Evolutionary conservation across 257 asterid species (phyloP).

Genomic region (Lavandula angustifolia): DNA sequence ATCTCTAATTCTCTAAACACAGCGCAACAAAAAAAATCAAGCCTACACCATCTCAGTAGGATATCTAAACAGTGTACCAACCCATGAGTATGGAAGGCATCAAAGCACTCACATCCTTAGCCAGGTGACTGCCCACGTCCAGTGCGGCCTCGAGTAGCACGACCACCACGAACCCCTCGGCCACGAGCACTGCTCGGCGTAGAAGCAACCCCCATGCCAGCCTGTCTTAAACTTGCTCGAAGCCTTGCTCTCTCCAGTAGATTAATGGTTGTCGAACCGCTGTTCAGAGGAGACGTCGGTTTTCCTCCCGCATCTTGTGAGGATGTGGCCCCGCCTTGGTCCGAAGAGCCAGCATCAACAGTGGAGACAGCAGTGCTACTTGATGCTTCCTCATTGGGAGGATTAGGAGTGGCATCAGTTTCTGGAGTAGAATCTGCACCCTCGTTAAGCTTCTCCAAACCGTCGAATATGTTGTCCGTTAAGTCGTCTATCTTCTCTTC

Average conservation of each 20-base stretch:
- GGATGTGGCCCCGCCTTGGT: constrained; percentile 45
- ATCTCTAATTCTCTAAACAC: too few relatives aligned
- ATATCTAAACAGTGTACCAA: too few relatives aligned
- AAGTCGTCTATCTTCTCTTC: constrained; percentile 50
- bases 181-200: constrained; percentile 60
- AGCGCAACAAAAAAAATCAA: too few relatives aligned
- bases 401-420: constrained; percentile 35
- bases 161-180: constrained; percentile 61
- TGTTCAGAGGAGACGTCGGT: constrained; percentile 47
- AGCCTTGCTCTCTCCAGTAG: constrained; percentile 64
- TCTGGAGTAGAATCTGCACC: constrained; percentile 46
- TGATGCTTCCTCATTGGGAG: constrained; percentile 41
- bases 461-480: constrained; percentile 41
- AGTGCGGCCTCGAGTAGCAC: constrained; percentile 59
- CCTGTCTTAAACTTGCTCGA: constrained; percentile 56
- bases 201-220: constrained; percentile 48
- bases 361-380: constrained; percentile 35
- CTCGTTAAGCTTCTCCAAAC: constrained; percentile 41
- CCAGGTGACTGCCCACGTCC: constrained; percentile 57
- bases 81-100: not conserved
- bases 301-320: constrained; percentile 37
- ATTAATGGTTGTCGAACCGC: constrained; percentile 64
- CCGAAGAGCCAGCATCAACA: constrained; percentile 46
- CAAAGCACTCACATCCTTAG: constrained; percentile 25
- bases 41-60: too few relatives aligned